Base-by-base conservation (phyloP, 139 green algal genomes). In the Chlamydomonas incerta region DNA sequence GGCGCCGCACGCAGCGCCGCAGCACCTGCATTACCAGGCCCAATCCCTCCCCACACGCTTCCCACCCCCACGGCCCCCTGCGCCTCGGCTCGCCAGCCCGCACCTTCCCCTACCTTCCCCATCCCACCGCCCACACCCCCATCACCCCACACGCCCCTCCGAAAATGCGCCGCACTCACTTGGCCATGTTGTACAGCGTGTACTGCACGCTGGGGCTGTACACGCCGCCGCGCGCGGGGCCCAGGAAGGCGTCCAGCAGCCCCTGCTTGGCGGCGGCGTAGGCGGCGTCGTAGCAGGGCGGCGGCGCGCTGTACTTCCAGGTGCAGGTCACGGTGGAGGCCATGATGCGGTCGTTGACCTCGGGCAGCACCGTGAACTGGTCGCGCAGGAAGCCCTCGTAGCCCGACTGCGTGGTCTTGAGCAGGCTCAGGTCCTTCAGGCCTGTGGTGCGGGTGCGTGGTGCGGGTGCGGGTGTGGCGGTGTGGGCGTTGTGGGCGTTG, bases 321-420 rank as follows among this genome's bases (percentile, higher is more conserved):
- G 88, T 96, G 75, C 89, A 81, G 23, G 93, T 96, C 17, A 99
- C 87, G 17, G 84, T 88, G 15, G 97, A 97, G 57, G 97, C 97
- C 79, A 99, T 72, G 66, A 99, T 98, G 68, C 97, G 91, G 79
- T 99, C 97, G 8, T 46, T 90, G 11, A 87, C 93, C 58, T 99
- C 95, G 2, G 90, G 88, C 85, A 99, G 92, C n/a, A 94, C 37
- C 2, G 97, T 99, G 90, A 95, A 98, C 89, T 96, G 75, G 88
- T 99, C 97, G 8, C 91, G 91, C 65, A 97, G 80, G 90, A 95
- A 98, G 35, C 95, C 95, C 71, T 93, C 93, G 90, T 99, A 99
- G 17, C 97, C 97, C 34, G 92, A 96, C 92, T 99, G 97, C 3
- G 97, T 98, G 26, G 96, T 98, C 88, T 98, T 98, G 2, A 98